Evolutionary conservation across 495 filamentous ascomycete genomes (phyloP).

Genomic region (Xylaria bambusicola): DNA sequence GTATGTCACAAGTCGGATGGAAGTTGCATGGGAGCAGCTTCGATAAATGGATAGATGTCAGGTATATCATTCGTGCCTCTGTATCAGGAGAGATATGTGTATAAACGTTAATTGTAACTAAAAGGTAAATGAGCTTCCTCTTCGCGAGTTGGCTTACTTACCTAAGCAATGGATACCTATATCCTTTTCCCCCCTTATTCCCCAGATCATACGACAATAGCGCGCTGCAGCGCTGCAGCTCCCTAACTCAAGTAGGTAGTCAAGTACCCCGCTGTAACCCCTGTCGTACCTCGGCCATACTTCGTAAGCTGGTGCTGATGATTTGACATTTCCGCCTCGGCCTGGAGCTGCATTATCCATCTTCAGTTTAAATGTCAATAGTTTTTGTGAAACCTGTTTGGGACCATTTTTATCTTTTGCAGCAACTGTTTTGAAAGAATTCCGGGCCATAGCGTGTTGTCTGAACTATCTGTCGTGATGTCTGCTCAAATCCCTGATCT

Average conservation of each 20-base stretch:
- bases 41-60: too few species aligned
- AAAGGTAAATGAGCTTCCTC: too few species aligned
- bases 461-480: constrained; percentile 44
- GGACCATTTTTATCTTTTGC: not conserved
- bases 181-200: too few species aligned
- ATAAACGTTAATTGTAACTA: too few species aligned
- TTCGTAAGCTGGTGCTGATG: constrained; percentile 9
- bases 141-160: too few species aligned
- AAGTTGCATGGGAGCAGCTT: too few species aligned
- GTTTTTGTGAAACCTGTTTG: not conserved
- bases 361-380: not conserved
- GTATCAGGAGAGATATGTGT: too few species aligned
- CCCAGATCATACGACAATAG: too few species aligned
- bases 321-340: constrained; percentile 22
- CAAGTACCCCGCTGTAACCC: constrained; percentile 16
- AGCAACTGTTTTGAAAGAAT: not conserved
- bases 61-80: too few species aligned
- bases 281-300: constrained; percentile 14
- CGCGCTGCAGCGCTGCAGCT: not conserved
- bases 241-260: too few species aligned
- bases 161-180: too few species aligned
- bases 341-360: not conserved
- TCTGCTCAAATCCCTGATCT: constrained; percentile 68
- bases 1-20: too few species aligned
- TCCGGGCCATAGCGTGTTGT: not conserved